These are phyloP conservation scores for maize (Zea mays) DNA, from an alignment of 176 grass and related monocot species.

Conservation along the genomic window DNA sequence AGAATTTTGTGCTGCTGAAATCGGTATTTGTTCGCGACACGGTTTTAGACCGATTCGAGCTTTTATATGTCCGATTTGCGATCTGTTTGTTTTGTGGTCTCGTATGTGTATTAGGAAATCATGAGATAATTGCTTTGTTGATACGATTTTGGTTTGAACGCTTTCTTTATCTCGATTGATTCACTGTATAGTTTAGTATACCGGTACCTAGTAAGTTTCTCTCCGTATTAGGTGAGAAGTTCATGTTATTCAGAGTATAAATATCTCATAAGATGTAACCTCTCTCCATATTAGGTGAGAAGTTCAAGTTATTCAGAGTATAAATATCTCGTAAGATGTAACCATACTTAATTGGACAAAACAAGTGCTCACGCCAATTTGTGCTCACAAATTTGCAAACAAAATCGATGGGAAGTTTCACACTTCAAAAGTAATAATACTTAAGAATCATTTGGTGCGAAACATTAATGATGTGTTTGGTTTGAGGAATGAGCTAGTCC, in stretches of 20 bases:
- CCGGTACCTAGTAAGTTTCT: not conserved
- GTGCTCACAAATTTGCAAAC: not conserved
- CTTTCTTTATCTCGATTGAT: no score
- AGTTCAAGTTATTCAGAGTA: not conserved
- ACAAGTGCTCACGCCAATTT: not conserved
- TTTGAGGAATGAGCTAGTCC: not conserved
- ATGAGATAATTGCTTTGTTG: no score
- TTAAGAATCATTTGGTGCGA: not conserved
- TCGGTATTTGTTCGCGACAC: no score
- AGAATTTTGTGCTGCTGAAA: no score
- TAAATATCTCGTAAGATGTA: not conserved
- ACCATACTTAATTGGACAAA: constrained; percentile 12
- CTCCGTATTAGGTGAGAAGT: not conserved
- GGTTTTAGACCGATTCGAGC: no score
- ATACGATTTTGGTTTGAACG: no score
- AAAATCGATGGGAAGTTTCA: not conserved
- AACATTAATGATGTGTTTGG: not conserved
- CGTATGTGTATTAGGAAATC: no score
- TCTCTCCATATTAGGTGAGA: not conserved
- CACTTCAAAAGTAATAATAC: not conserved
- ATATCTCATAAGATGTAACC: constrained; percentile 5
- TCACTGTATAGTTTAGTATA: not conserved
- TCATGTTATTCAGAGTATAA: not conserved
- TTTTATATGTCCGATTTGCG: no score
- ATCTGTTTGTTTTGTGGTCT: no score